Evolutionary conservation across 169 alveolate species (phyloP).

Genomic region (Eimeria brunetti): DNA sequence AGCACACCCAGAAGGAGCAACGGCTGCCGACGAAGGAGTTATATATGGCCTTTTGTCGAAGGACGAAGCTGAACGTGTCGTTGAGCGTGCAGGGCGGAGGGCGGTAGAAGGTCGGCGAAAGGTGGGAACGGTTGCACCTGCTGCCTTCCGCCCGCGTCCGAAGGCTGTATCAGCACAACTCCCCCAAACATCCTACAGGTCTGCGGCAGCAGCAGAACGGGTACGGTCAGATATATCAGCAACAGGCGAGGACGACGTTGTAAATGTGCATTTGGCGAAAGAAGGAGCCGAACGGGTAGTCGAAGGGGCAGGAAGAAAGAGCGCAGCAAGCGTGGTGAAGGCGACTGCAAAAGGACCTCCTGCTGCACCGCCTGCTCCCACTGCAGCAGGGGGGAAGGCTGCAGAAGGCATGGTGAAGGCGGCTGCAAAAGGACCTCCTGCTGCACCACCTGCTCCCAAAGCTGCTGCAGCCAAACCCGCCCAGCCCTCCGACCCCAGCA

Average conservation of each 20-base stretch:
- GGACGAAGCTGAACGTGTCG: slow-evolving; percentile 31
- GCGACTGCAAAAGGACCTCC: no score
- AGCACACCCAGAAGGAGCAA: background rate
- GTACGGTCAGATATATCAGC: background rate
- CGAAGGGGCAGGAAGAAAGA: background rate
- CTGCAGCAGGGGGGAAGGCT: background rate
- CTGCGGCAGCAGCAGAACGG: background rate
- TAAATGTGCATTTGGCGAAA: slow-evolving; percentile 24
- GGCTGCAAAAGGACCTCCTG: background rate
- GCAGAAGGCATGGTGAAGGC: slow-evolving; percentile 17
- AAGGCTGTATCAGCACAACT: no score
- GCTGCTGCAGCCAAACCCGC: background rate
- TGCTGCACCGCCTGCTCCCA: no score
- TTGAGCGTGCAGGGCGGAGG: background rate
- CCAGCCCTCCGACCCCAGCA: background rate
- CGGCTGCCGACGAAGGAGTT: background rate
- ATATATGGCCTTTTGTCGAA: slow-evolving; percentile 10
- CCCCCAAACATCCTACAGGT: no score
- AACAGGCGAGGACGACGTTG: background rate
- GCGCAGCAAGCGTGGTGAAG: background rate
- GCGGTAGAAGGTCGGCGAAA: background rate
- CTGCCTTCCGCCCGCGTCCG: no score
- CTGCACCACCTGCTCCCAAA: background rate
- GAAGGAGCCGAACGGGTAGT: slow-evolving; percentile 3
- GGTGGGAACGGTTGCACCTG: no score